phyloP scores from a whole-genome alignment of 139 green algal genomes.

The Auxenochlorella pyrenoidosa region DNA sequence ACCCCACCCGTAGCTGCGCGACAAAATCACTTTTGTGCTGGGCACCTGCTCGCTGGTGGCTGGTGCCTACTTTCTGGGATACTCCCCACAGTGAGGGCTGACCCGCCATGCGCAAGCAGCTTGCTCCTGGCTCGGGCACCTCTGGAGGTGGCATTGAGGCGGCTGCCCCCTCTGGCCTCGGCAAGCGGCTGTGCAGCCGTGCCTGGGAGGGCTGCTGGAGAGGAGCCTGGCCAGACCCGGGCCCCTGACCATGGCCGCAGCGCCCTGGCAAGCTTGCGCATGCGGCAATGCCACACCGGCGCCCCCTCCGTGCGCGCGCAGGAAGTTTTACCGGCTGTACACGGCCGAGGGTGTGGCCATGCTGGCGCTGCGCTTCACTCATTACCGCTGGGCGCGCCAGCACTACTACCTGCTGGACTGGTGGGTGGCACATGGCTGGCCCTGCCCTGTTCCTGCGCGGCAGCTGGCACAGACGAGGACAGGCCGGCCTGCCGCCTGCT shows the following conservation, averaged over 20 bases:
- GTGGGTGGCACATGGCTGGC: background rate
- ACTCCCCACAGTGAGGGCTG: slow-evolving; percentile 16
- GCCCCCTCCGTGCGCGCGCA: background rate
- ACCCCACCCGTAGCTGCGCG: background rate
- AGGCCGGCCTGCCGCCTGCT: no score
- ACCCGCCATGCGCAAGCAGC: no score
- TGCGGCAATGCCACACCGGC: no score
- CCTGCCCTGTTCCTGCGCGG: no score
- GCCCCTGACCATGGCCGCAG: no score
- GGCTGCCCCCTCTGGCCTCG: no score
- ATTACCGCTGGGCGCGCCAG: slow-evolving; percentile 28
- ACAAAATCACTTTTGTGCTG: slow-evolving; percentile 46
- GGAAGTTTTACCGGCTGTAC: slow-evolving; percentile 83
- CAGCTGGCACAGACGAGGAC: no score
- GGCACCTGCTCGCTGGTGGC: slow-evolving; percentile 35
- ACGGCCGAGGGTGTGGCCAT: slow-evolving; percentile 57
- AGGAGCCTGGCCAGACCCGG: no score
- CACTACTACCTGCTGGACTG: slow-evolving; percentile 84
- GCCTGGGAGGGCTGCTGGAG: no score
- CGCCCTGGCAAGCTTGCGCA: no score
- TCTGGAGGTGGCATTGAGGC: no score
- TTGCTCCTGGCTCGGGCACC: no score
- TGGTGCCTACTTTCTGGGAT: slow-evolving; percentile 83
- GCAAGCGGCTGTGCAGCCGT: background rate
- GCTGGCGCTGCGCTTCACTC: slow-evolving; percentile 31